phyloP scores from a whole-genome alignment of 805 yeast species.

The Kodamaea fukazawae region DNA sequence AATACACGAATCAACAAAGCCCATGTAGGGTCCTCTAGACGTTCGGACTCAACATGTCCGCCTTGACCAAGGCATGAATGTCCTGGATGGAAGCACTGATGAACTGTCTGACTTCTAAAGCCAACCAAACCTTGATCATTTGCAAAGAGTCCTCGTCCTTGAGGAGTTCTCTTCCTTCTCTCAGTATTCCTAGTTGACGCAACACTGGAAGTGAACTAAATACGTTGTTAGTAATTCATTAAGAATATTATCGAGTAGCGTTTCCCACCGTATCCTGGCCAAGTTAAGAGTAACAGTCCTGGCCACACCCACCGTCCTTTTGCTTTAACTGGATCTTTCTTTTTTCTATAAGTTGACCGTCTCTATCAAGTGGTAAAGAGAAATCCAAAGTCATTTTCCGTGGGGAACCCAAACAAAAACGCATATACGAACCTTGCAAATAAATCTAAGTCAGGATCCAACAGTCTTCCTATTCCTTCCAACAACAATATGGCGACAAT shows the following conservation, averaged over 20 bases:
- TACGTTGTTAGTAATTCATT: slow-evolving; percentile 15
- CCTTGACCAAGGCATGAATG: slow-evolving; percentile 42
- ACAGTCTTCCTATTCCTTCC: slow-evolving; percentile 93
- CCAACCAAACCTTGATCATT: slow-evolving; percentile 89
- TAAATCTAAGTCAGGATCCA: slow-evolving; percentile 89
- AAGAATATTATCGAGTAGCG: background rate
- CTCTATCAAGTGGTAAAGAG: slow-evolving; percentile 7
- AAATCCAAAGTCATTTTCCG: slow-evolving; percentile 24
- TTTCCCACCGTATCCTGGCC: background rate
- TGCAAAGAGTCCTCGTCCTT: slow-evolving; percentile 60
- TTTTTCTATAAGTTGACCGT: background rate
- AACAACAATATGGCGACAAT: slow-evolving; percentile 87
- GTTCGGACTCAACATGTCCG: slow-evolving; percentile 47
- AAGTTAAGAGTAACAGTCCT: too few species aligned
- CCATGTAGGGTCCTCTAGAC: too few species aligned
- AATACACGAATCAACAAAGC: too few species aligned
- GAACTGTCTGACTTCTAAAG: slow-evolving; percentile 83
- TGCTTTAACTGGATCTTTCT: background rate
- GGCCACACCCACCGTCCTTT: too few species aligned
- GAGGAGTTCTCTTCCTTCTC: slow-evolving; percentile 60
- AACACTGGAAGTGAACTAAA: slow-evolving; percentile 76
- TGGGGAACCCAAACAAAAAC: slow-evolving; percentile 39
- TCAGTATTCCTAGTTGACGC: slow-evolving; percentile 70
- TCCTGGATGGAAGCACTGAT: slow-evolving; percentile 81
- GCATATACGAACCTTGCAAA: slow-evolving; percentile 90